Evolutionary conservation across 208 protist genomes (phyloP).

Genomic region (Trichomonas vaginalis): DNA sequence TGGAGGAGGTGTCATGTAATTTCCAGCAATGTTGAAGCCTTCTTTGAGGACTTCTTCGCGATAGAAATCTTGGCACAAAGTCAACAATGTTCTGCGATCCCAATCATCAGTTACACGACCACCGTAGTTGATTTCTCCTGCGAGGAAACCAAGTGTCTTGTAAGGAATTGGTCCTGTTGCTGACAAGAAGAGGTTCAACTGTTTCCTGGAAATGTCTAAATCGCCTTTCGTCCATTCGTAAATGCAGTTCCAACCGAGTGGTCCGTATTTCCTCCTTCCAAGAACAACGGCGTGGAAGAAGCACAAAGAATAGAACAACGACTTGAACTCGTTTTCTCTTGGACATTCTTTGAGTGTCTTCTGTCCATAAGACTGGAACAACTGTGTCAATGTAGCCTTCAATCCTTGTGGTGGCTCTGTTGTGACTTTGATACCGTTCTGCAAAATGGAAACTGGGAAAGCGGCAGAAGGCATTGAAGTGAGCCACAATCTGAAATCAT

Average conservation of each 20-base stretch:
- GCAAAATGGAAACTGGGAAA: slow-evolving; percentile 87
- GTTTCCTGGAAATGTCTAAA: slow-evolving; percentile 61
- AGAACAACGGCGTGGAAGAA: slow-evolving; percentile 64
- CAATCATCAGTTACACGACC: slow-evolving; percentile 42
- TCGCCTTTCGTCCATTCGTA: slow-evolving; percentile 92
- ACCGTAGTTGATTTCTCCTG: slow-evolving; percentile 54
- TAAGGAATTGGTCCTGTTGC: neutral
- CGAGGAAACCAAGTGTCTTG: slow-evolving; percentile 37
- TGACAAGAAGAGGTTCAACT: slow-evolving; percentile 69
- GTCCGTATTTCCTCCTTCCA: slow-evolving; percentile 88
- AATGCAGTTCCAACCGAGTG: slow-evolving; percentile 90
- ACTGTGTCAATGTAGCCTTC: slow-evolving; percentile 63
- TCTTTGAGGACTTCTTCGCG: neutral
- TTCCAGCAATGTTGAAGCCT: slow-evolving; percentile 13
- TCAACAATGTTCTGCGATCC: slow-evolving; percentile 27
- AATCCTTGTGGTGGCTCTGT: slow-evolving; percentile 86
- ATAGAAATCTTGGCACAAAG: slow-evolving; percentile 18
- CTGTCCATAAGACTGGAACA: neutral
- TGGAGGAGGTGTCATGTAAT: slow-evolving; percentile 12
- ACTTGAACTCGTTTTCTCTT: slow-evolving; percentile 36
- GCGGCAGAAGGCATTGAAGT: slow-evolving; percentile 81
- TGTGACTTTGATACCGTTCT: slow-evolving; percentile 94
- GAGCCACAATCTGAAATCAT: slow-evolving; percentile 90
- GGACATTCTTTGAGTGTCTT: neutral
- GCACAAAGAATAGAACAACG: slow-evolving; percentile 49